These are phyloP conservation scores for Nelumbo lutea DNA, from an alignment of 164 flowering plant species.

Conservation along the genomic window DNA sequence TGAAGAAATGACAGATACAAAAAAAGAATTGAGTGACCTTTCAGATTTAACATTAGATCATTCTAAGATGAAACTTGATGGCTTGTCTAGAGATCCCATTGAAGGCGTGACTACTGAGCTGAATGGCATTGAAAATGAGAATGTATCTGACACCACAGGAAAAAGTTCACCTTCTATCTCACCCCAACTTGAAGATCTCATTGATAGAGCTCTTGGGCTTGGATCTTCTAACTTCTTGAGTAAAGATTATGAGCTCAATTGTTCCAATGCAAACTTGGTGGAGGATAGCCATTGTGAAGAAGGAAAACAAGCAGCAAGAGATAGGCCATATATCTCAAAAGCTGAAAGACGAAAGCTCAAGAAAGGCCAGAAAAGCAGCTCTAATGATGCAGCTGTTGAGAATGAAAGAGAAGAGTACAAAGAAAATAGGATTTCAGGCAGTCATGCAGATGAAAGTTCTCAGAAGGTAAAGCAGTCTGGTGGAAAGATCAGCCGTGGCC, in stretches of 20 bases:
- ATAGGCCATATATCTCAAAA: conserved; percentile 79
- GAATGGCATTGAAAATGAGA: conserved; percentile 10
- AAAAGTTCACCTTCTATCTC: conserved; percentile 22
- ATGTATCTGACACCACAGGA: conserved; percentile 18
- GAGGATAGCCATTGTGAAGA: conserved; percentile 41
- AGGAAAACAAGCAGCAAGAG: conserved; percentile 32
- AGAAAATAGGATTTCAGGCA: conserved; percentile 19
- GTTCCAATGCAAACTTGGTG: conserved; percentile 26
- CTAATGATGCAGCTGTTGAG: conserved; percentile 21
- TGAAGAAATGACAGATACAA: conserved; percentile 13
- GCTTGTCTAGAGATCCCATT: conserved; percentile 14
- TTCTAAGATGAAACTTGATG: conserved; percentile 12
- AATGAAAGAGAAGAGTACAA: conserved; percentile 31
- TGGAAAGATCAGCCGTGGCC: conserved; percentile 77
- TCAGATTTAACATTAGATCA: conserved; percentile 13
- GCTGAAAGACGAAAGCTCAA: conserved; percentile 84
- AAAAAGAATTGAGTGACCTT: conserved; percentile 13
- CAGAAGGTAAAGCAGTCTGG: conserved; percentile 31
- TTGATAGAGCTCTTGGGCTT: conserved; percentile 87
- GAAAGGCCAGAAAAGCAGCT: conserved; percentile 51
- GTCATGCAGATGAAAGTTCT: conserved; percentile 29
- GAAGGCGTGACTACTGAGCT: conserved; percentile 13
- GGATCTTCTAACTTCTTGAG: conserved; percentile 50
- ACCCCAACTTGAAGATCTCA: conserved; percentile 73
- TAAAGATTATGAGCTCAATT: conserved; percentile 31